These are phyloP conservation scores for Hibiscus syriacus DNA, from an alignment of 345 rosid species.

Conservation along the genomic window DNA sequence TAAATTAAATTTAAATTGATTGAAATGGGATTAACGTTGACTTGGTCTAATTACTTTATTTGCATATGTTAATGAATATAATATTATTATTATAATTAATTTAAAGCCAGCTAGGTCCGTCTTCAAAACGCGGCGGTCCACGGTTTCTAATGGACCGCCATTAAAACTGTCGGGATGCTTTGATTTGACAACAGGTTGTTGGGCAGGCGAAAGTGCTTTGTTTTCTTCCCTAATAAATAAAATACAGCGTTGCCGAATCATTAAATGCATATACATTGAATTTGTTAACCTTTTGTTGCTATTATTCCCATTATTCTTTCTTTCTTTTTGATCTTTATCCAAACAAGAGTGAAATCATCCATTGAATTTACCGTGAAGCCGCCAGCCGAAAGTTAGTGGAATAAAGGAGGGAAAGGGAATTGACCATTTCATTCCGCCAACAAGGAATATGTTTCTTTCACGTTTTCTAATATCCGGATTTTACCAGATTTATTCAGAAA, in stretches of 20 bases:
- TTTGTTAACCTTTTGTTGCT: too few species aligned
- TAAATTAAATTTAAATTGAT: too few species aligned
- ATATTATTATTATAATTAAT: too few species aligned
- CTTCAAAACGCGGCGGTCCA: conserved; percentile 8
- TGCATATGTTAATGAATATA: too few species aligned
- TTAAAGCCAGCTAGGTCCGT: not conserved
- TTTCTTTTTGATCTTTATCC: not conserved
- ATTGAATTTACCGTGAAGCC: not conserved
- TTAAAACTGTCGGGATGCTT: not conserved
- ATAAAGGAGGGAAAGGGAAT: not conserved
- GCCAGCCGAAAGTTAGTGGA: not conserved
- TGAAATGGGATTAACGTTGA: conserved; percentile 12
- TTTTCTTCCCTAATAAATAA: not conserved
- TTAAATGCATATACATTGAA: too few species aligned
- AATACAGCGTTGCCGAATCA: too few species aligned
- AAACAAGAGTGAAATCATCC: not conserved
- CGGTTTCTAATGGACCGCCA: not conserved
- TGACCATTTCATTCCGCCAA: not conserved
- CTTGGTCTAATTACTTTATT: conserved; percentile 1
- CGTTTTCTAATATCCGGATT: not conserved
- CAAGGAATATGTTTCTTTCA: not conserved
- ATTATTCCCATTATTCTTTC: too few species aligned
- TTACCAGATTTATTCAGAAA: too few species aligned
- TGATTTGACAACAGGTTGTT: not conserved
- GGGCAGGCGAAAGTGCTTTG: not conserved